Evolutionary conservation across 2,329 filamentous ascomycete species (phyloP).

Genomic region (Incumbomyces lentus): DNA sequence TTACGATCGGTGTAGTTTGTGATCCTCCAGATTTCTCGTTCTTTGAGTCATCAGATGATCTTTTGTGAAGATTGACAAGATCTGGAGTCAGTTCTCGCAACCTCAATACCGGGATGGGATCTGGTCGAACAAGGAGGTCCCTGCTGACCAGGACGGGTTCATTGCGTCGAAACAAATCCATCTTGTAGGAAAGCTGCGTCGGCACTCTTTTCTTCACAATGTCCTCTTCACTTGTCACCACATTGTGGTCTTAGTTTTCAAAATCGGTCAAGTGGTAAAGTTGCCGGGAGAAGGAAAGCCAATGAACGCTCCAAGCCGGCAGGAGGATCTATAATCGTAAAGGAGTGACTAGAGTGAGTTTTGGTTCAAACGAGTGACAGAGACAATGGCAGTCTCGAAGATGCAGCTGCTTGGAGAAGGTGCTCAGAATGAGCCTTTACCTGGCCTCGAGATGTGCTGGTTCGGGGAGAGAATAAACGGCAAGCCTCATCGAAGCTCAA

Average conservation of each 20-base stretch:
- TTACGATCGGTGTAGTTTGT: slow-evolving; percentile 54
- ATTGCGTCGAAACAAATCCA: slow-evolving; percentile 9
- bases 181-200: background rate
- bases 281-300: slow-evolving; percentile 6
- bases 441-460: background rate
- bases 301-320: slow-evolving; percentile 11
- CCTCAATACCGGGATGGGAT: slow-evolving; percentile 16
- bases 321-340: slow-evolving; percentile 10
- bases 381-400: slow-evolving; percentile 6
- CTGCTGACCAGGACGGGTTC: slow-evolving; percentile 16
- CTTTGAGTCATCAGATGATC: slow-evolving; percentile 9
- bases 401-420: background rate
- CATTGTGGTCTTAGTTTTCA: slow-evolving; percentile 7
- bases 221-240: background rate
- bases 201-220: background rate
- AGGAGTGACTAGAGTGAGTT: slow-evolving; percentile 19
- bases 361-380: slow-evolving; percentile 16
- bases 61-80: slow-evolving; percentile 10
- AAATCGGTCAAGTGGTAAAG: slow-evolving; percentile 8
- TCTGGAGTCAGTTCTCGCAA: slow-evolving; percentile 14
- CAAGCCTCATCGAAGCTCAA: slow-evolving; percentile 5
- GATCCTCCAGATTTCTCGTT: background rate
- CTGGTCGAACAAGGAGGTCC: slow-evolving; percentile 14
- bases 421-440: background rate
- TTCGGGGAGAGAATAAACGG: background rate